Percentiles rank a stretch among this genome's conserved stretches.
These are phyloP conservation scores for Trichoderma sp. DNA, from an alignment of 2,329 filamentous ascomycete species.

Conservation along the genomic window DNA sequence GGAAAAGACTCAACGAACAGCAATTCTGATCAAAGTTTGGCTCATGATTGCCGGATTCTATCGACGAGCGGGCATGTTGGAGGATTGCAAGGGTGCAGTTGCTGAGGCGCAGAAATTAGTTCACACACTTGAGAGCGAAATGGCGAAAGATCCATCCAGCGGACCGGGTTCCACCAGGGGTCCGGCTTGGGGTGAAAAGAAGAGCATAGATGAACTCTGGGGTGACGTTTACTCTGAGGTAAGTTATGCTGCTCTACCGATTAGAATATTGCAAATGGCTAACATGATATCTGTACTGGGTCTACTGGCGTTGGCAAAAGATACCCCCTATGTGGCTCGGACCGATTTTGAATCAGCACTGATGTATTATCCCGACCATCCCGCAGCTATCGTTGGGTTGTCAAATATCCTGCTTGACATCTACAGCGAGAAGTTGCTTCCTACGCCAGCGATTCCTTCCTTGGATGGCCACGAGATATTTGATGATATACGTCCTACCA, in stretches of 20 bases:
- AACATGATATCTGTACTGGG: constrained; percentile 50
- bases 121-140: constrained; percentile 67
- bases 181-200: constrained; percentile 75
- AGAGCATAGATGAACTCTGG: constrained; percentile 81
- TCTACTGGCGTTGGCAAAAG: constrained; percentile 63
- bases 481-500: constrained; percentile 4
- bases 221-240: constrained; percentile 83
- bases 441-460: constrained; percentile 54
- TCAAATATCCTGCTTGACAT: constrained; percentile 85
- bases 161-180: constrained; percentile 63
- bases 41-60: constrained; percentile 88
- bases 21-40: constrained; percentile 77
- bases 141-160: constrained; percentile 61
- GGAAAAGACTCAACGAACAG: constrained; percentile 50
- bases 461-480: constrained; percentile 33
- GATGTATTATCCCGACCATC: constrained; percentile 76
- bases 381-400: constrained; percentile 76
- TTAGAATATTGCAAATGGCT: constrained; percentile 24
- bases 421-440: constrained; percentile 69
- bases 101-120: constrained; percentile 80
- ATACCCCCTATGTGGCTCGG: constrained; percentile 67
- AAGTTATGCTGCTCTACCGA: constrained; percentile 37
- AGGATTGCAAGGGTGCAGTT: constrained; percentile 78
- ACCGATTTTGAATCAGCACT: constrained; percentile 81
- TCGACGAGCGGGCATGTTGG: constrained; percentile 73